Base-by-base conservation (phyloP, 2,329 filamentous ascomycete species). In the Clonostachys rosea region DNA sequence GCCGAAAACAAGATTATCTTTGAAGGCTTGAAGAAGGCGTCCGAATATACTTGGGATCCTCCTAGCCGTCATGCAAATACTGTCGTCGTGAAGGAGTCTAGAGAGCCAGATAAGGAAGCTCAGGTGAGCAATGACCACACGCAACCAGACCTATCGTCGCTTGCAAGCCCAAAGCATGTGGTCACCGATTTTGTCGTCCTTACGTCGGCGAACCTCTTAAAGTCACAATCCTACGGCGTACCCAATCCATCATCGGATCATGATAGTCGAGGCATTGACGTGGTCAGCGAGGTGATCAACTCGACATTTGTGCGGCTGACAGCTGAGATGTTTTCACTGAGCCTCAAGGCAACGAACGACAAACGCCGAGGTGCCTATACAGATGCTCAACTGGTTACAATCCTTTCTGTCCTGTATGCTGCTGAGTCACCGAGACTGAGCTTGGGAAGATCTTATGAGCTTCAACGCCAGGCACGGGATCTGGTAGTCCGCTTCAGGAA, bases 1-100 rank as follows among this genome's bases (percentile, higher is more conserved):
- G 70, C 72, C 0, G 88, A 91, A 60, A 94, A 89, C 63, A 67
- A 76, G 48, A 81, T 78, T 51, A 91, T 91, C 52, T 74, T 91
- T 52, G 81, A 78, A 40, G 73, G 81, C 42, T 73, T 94, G 6
- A 79, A 80, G 47, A 80, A 85, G 41, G 85, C 76, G 40, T 70
- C 86, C 33, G 70, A 83, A 20, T 95, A 91, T 66, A 81, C 79
- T 60, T 94, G 83, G 57, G 76, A 81, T 5, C 76, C 77, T 2
- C 88, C 89, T 0, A 58, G 63, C 0, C 73, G 66, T 49, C 71
- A 70, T 3, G 24, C 75, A 79, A 75, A 6, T 30, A 30, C 9
- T 30, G 8, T 10, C 24, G 6, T 30, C 24, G 67, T 75, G 0
- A 69, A 73, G 2, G 68, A 73, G 1, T 68, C 84, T 18, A 84